Conservation (phyloP, 2,329 filamentous ascomycete genomes). For the Ceratocystis variospora region DNA sequence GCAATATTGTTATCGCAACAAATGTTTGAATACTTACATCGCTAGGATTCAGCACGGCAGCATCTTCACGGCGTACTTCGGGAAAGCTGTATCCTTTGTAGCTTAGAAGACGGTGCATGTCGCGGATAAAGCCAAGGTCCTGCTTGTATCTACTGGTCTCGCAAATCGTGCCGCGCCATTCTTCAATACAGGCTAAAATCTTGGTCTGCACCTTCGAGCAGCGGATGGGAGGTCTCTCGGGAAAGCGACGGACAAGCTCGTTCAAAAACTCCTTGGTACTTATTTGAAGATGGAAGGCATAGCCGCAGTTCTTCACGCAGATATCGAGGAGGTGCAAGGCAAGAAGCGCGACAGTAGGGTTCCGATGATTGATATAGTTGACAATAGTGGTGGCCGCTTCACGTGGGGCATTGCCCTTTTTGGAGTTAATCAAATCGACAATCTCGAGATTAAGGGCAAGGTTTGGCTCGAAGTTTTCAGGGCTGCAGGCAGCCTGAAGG, state of each 20-base stretch:
- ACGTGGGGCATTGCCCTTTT: conserved; percentile 89
- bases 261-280: conserved; percentile 98
- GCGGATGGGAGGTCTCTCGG: conserved; percentile 78
- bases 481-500: conserved; percentile 90
- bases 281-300: conserved; percentile 96
- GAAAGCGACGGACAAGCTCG: conserved; percentile 89
- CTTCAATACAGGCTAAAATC: conserved; percentile 92
- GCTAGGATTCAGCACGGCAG: conserved; percentile 88
- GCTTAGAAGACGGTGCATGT: conserved; percentile 90
- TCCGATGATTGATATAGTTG: conserved; percentile 89
- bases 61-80: conserved; percentile 82
- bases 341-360: conserved; percentile 83
- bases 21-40: conserved; percentile 50
- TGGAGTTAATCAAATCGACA: conserved; percentile 87
- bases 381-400: conserved; percentile 91
- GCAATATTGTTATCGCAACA: not conserved
- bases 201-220: conserved; percentile 76
- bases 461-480: conserved; percentile 96
- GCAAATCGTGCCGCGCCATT: conserved; percentile 97
- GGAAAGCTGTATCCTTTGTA: conserved; percentile 98
- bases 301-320: conserved; percentile 98
- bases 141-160: conserved; percentile 96
- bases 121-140: conserved; percentile 85
- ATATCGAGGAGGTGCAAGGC: conserved; percentile 91
- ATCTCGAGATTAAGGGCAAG: conserved; percentile 94